phyloP scores from a whole-genome alignment of 1,139 yeast genomes.

The Nakaseomyces glabratus region DNA sequence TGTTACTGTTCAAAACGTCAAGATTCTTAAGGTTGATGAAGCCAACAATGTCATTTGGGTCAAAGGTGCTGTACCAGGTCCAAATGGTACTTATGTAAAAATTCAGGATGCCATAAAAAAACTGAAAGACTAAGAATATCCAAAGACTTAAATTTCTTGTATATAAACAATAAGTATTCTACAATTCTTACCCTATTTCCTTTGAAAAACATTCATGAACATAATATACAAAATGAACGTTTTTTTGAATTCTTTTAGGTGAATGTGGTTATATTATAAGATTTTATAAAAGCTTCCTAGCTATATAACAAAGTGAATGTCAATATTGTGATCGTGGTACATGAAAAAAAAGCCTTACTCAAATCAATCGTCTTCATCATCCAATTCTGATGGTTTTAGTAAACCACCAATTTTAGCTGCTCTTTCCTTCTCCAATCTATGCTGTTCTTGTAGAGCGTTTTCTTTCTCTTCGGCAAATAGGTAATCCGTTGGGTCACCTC shows the following conservation, averaged over 20 bases:
- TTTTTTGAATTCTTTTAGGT: too few species aligned
- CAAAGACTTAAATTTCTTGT: too few species aligned
- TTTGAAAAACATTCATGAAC: too few species aligned
- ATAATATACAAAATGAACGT: too few species aligned
- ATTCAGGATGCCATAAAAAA: conserved; percentile 67
- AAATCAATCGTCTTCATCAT: conserved; percentile 44
- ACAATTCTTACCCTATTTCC: too few species aligned
- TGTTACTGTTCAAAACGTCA: conserved; percentile 67
- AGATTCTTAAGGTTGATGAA: conserved; percentile 71
- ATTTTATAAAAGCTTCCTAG: too few species aligned
- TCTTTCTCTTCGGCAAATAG: conserved; percentile 92
- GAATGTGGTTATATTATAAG: too few species aligned
- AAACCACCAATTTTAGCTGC: conserved; percentile 90
- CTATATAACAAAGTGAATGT: too few species aligned
- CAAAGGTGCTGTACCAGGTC: conserved; percentile 89
- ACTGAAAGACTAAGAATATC: too few species aligned
- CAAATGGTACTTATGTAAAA: conserved; percentile 65
- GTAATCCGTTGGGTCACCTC: conserved; percentile 89
- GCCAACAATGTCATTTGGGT: conserved; percentile 73
- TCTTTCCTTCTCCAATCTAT: conserved; percentile 61
- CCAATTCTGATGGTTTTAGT: conserved; percentile 93
- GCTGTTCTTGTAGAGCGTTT: conserved; percentile 60
- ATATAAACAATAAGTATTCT: too few species aligned
- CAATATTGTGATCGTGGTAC: too few species aligned
- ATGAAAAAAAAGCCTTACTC: too few species aligned